Percentiles rank a stretch among this genome's conserved stretches.
These are phyloP conservation scores for Arctostaphylos glauca DNA, from an alignment of 148 eudicot species.

Conservation along the genomic window DNA sequence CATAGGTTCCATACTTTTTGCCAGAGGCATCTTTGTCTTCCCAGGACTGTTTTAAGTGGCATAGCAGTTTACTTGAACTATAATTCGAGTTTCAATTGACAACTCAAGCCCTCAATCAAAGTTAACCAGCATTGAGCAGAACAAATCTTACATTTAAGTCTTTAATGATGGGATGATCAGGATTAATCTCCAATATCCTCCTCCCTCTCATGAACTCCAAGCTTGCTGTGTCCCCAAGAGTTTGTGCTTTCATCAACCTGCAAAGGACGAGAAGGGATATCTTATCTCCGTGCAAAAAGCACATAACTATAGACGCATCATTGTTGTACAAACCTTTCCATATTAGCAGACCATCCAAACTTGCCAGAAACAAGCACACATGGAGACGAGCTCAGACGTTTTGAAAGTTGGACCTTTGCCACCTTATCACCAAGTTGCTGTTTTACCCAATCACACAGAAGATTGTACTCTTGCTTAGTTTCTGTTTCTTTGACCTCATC, in stretches of 20 bases:
- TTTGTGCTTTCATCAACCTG: slow-evolving; percentile 97
- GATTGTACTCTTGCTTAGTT: slow-evolving; percentile 75
- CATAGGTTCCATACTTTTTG: background rate
- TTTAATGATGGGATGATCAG: slow-evolving; percentile 94
- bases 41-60: background rate
- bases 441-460: slow-evolving; percentile 97
- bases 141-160: slow-evolving; percentile 66
- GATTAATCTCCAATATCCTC: slow-evolving; percentile 89
- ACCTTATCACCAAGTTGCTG: slow-evolving; percentile 99
- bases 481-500: slow-evolving; percentile 95
- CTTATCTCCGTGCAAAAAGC: background rate
- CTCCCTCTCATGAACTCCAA: slow-evolving; percentile 98
- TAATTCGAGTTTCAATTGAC: background rate
- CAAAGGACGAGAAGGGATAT: slow-evolving; percentile 3
- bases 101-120: background rate
- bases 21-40: background rate
- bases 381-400: slow-evolving; percentile 92
- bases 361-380: slow-evolving; percentile 98
- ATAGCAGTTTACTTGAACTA: background rate
- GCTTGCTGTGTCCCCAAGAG: slow-evolving; percentile 89
- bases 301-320: background rate
- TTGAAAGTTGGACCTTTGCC: slow-evolving; percentile 92
- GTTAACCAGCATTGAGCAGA: background rate
- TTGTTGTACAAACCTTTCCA: slow-evolving; percentile 65
- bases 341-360: slow-evolving; percentile 99